These are phyloP conservation scores for Neurospora sp. DNA, from an alignment of 495 filamentous ascomycete genomes.

Conservation along the genomic window DNA sequence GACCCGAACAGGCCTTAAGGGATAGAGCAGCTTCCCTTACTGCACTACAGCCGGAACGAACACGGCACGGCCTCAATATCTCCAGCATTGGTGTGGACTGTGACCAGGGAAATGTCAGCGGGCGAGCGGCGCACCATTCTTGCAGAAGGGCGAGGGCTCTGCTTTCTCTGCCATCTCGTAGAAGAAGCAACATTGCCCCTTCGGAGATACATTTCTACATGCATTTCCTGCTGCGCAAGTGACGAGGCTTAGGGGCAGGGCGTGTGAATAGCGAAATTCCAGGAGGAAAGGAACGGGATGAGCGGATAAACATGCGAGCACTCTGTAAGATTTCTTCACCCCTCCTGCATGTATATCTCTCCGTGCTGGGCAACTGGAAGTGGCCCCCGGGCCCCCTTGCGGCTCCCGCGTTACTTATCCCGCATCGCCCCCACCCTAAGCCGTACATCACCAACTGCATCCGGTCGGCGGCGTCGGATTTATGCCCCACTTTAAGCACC, in stretches of 20 bases:
- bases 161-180: too few species aligned
- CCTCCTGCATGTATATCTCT: not conserved
- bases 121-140: too few species aligned
- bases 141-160: too few species aligned
- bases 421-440: not conserved
- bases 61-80: too few species aligned
- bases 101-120: too few species aligned
- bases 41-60: too few species aligned
- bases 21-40: too few species aligned
- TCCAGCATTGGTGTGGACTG: too few species aligned
- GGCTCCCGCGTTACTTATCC: not conserved
- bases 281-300: not conserved
- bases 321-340: not conserved
- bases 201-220: not conserved
- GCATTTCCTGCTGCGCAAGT: not conserved
- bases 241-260: not conserved
- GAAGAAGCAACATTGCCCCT: not conserved
- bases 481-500: not conserved
- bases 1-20: too few species aligned
- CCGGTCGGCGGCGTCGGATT: not conserved
- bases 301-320: not conserved
- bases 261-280: not conserved
- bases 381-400: not conserved
- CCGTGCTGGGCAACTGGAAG: not conserved
- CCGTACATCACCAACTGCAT: not conserved